A percentile compares a stretch with the other conserved stretches of the same genome.
These are phyloP conservation scores for Barbatosphaeria neglecta DNA, from an alignment of 495 filamentous ascomycete species.

Conservation along the genomic window DNA sequence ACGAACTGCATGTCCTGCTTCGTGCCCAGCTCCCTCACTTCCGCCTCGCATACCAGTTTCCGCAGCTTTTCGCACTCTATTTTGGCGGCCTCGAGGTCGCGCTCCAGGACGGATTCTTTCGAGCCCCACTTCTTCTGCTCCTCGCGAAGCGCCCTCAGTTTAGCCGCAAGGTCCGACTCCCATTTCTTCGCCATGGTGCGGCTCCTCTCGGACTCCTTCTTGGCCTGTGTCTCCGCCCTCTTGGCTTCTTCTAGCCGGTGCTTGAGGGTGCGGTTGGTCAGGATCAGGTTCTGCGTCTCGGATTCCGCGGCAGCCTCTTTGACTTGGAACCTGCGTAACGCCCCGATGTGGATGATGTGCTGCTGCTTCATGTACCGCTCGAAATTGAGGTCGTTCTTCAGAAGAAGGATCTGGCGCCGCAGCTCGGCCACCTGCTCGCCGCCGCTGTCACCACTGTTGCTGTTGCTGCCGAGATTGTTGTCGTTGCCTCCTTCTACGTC, in stretches of 20 bases:
- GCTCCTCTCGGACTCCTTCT: constrained; percentile 52
- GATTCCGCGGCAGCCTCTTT: constrained; percentile 58
- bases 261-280: constrained; percentile 58
- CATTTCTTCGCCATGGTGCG: constrained; percentile 57
- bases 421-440: constrained; percentile 42
- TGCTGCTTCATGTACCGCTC: constrained; percentile 67
- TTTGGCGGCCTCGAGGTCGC: constrained; percentile 38
- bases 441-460: too few species aligned
- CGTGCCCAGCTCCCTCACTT: constrained; percentile 45
- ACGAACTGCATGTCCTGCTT: constrained; percentile 48
- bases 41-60: constrained; percentile 46
- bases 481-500: too few species aligned
- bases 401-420: constrained; percentile 51
- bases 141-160: constrained; percentile 47
- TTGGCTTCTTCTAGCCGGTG: constrained; percentile 57
- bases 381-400: constrained; percentile 66
- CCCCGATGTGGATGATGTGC: constrained; percentile 62
- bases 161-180: constrained; percentile 51
- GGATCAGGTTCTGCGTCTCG: constrained; percentile 63
- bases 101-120: constrained; percentile 39
- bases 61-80: constrained; percentile 44
- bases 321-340: constrained; percentile 54
- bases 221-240: constrained; percentile 46
- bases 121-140: constrained; percentile 54
- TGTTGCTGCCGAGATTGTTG: too few species aligned